A percentile compares a stretch with the other conserved stretches of the same genome.
Evolutionary conservation across 768 basidiomycete species (phyloP).

Genomic region (Serendipita indica): DNA sequence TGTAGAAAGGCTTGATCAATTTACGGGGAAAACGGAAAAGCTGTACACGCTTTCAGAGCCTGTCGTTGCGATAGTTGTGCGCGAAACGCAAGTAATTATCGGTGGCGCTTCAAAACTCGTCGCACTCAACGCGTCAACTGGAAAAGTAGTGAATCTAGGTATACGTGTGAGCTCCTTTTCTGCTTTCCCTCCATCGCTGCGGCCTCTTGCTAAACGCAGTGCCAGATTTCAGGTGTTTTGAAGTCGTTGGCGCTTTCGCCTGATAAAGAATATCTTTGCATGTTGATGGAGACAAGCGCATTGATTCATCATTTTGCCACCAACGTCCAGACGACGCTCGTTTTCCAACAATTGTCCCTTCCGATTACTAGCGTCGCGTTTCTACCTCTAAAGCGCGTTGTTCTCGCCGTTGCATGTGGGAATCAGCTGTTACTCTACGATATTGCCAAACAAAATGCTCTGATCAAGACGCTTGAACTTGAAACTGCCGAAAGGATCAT

Average conservation of each 20-base stretch:
- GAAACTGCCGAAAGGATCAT: slow-evolving; percentile 35
- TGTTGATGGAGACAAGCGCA: neutral
- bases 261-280: neutral
- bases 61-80: neutral
- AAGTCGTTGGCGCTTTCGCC: neutral
- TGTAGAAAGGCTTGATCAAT: neutral
- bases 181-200: neutral
- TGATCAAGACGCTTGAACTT: slow-evolving; percentile 38
- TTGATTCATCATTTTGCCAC: neutral
- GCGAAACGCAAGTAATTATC: neutral
- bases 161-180: neutral
- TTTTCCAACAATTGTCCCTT: neutral
- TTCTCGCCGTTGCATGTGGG: slow-evolving; percentile 38
- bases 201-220: neutral
- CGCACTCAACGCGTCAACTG: neutral
- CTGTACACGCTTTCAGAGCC: neutral
- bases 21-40: neutral
- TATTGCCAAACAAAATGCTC: slow-evolving; percentile 39
- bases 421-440: slow-evolving; percentile 48
- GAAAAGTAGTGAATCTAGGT: neutral
- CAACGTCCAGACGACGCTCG: neutral
- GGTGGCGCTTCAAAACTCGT: neutral
- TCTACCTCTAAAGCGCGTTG: slow-evolving; percentile 45
- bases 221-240: neutral
- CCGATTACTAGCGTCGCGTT: slow-evolving; percentile 28